Base-by-base conservation (phyloP, 2,329 filamentous ascomycete species). In the Balansia obtecta region DNA sequence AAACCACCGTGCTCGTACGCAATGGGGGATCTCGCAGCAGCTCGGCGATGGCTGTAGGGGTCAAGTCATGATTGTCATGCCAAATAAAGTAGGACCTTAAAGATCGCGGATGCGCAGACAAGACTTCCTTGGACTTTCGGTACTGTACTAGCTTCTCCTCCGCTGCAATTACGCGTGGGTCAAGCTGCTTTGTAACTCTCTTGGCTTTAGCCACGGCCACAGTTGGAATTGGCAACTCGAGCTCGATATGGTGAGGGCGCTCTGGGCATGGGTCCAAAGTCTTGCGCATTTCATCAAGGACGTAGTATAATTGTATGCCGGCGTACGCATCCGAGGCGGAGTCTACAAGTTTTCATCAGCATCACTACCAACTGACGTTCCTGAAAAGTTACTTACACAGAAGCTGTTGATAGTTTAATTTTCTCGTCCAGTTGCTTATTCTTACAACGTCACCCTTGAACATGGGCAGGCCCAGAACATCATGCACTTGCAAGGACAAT, bases 271-370 rank as follows among this genome's bases (percentile, higher is more conserved):
- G 88, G 12, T 78, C 66, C 53, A 95, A 70, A 7, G 71, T 69
- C 57, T 78, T 72, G 15, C 90, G 75, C 58, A 85, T 79, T 46
- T 77, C 68, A 51, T 96, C 83, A 43, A 95, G 70, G 1, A 76
- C 74, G 53, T 87, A 72, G 60, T 80, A 95, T 1, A 96, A 70
- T 50, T 87, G 83, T 11, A 85, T 67, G 42, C 82, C 79, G 52
- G 86, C 88, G 62, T 95, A 96, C 0, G 88, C 85, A 63, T 95
- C 88, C 1, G 86, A 83, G 12, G 88, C 88, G 10, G 87, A 82
- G 65, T 90, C 83, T 86, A 32, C 1, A 18, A 30, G 6, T 11
- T 18, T 18, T 45, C 4, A 22, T 50, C 7, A 50, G 47, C 38
- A 27, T 27, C n/a, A n/a, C 6, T 5, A 16, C n/a, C 39, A 27